These are phyloP conservation scores for Leishmania braziliensis DNA, from an alignment of 208 protist genomes.

Conservation along the genomic window DNA sequence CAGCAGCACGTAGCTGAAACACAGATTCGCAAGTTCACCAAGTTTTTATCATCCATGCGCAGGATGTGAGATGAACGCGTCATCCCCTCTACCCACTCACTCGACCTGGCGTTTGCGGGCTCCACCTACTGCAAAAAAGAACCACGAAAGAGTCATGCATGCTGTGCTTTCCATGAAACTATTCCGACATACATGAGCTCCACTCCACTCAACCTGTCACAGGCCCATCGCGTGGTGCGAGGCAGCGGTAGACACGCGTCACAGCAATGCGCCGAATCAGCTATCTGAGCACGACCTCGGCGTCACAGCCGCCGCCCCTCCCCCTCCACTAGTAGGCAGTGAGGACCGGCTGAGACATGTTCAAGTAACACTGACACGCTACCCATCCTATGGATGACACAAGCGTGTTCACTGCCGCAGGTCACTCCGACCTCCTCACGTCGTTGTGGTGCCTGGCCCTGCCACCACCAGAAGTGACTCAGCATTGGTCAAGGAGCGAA, in stretches of 20 bases:
- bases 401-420: background rate
- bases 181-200: too few species aligned
- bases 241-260: too few species aligned
- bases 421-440: background rate
- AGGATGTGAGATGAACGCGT: background rate
- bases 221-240: too few species aligned
- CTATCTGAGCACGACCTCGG: background rate
- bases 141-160: background rate
- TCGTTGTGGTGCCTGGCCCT: background rate
- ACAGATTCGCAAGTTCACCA: conserved; percentile 9
- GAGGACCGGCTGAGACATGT: background rate
- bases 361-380: background rate
- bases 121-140: background rate
- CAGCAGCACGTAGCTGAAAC: conserved; percentile 11
- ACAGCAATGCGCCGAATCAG: background rate
- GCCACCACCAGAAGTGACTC: background rate
- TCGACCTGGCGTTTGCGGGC: background rate
- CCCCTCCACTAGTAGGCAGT: background rate
- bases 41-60: background rate
- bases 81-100: background rate
- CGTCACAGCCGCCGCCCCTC: background rate
- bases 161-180: too few species aligned
- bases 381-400: background rate
- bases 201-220: background rate
- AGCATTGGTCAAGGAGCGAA: too few species aligned